phyloP scores from a whole-genome alignment of 2,329 filamentous ascomycete genomes.

The Tolypocladium pustulatum region DNA sequence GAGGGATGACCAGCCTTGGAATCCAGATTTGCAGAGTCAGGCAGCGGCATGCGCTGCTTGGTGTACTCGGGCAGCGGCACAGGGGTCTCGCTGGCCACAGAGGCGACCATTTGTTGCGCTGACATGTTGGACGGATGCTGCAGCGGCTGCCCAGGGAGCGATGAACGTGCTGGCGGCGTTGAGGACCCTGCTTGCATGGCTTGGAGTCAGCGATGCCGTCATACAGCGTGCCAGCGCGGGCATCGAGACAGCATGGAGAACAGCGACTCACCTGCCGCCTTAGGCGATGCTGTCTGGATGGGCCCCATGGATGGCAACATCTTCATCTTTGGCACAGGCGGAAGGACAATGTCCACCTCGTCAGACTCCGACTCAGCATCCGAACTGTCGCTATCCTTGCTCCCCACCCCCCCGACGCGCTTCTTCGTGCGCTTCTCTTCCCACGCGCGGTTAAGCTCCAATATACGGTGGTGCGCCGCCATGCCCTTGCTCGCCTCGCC shows the following conservation, averaged over 20 bases:
- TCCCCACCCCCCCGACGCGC: not conserved
- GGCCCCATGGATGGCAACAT: not conserved
- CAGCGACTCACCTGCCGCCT: not conserved
- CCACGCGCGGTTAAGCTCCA: slow-evolving; percentile 19
- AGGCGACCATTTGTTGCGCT: not conserved
- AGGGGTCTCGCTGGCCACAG: not conserved
- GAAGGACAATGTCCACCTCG: not conserved
- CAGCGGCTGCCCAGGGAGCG: not conserved
- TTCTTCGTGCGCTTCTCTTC: slow-evolving; percentile 6
- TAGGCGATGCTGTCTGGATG: not conserved
- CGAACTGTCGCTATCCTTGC: not conserved
- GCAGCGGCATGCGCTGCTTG: no score
- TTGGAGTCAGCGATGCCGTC: not conserved
- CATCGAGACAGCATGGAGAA: not conserved
- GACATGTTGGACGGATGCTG: not conserved
- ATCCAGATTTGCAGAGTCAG: not conserved
- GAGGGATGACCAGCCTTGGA: not conserved
- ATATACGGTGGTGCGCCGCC: slow-evolving; percentile 12
- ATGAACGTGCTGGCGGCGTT: not conserved
- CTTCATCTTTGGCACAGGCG: not conserved
- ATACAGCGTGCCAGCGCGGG: no score
- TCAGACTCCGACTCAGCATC: not conserved
- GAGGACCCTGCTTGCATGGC: not conserved
- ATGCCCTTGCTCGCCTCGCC: not conserved
- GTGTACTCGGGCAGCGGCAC: slow-evolving; percentile 4